phyloP scores from a whole-genome alignment of 75 land plant genomes.

The Cupressus sempervirens region DNA sequence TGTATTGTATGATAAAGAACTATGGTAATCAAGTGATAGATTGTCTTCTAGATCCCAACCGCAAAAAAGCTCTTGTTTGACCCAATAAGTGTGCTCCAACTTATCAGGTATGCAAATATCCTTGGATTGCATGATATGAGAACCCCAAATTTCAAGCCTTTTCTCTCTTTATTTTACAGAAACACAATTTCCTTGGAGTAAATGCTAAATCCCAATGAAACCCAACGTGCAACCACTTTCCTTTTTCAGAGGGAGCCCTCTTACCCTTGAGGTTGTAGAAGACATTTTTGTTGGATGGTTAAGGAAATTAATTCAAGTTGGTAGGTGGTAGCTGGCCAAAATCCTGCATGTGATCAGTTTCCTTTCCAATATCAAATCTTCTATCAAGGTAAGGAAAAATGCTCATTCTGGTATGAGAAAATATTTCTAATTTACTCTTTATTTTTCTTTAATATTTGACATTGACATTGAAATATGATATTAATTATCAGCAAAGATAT shows the following conservation, averaged over 20 bases:
- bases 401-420: conserved; percentile 95
- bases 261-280: conserved; percentile 77
- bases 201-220: conserved; percentile 65
- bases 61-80: conserved; percentile 85
- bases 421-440: too few relatives aligned
- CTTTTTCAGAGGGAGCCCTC: conserved; percentile 49
- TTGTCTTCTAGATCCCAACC: conserved; percentile 80
- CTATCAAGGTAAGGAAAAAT: conserved; percentile 78
- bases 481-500: too few relatives aligned
- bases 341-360: conserved; percentile 97
- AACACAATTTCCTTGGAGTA: conserved; percentile 87
- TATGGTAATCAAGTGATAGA: conserved; percentile 69
- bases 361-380: conserved; percentile 91
- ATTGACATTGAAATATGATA: too few relatives aligned
- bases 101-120: conserved; percentile 92
- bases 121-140: conserved; percentile 90
- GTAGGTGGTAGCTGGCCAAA: conserved; percentile 93
- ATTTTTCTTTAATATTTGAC: too few relatives aligned
- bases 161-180: conserved; percentile 87
- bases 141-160: conserved; percentile 83
- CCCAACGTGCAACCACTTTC: conserved; percentile 72
- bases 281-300: conserved; percentile 95
- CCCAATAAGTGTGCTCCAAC: conserved; percentile 77
- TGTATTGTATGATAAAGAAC: conserved; percentile 87
- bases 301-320: conserved; percentile 84